phyloP scores from a whole-genome alignment of 768 basidiomycete genomes.

The Tylopilus sp. region DNA sequence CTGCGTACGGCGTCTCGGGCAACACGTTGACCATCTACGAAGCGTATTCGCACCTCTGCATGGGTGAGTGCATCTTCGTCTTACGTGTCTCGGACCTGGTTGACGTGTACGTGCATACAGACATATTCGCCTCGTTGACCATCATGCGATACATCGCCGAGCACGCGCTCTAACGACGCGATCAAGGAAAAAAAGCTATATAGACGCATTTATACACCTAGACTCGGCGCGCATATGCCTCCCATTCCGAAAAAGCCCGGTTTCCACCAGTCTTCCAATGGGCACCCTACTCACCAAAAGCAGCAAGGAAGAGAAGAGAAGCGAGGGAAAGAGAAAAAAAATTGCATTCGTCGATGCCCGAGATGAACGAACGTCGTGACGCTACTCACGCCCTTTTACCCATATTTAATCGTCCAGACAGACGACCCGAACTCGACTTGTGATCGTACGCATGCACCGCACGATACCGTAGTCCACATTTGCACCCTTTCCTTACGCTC shows the following conservation, averaged over 20 bases:
- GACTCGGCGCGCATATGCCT: background rate
- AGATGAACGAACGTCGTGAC: conserved; percentile 10
- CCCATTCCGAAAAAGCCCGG: conserved; percentile 8
- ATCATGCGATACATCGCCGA: conserved; percentile 65
- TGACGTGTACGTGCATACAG: conserved; percentile 28
- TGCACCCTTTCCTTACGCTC: too few species aligned
- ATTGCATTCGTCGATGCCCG: background rate
- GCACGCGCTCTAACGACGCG: conserved; percentile 36
- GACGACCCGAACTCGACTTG: background rate
- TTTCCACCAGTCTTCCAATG: background rate
- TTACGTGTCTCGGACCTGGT: background rate
- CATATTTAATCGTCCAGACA: background rate
- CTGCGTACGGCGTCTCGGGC: conserved; percentile 58
- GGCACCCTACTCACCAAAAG: conserved; percentile 1
- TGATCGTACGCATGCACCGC: too few species aligned
- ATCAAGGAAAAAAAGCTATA: background rate
- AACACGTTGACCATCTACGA: conserved; percentile 62
- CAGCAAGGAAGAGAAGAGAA: background rate
- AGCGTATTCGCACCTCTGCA: conserved; percentile 45
- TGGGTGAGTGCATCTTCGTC: conserved; percentile 42
- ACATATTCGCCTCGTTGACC: conserved; percentile 54
- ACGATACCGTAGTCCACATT: too few species aligned
- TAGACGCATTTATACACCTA: background rate
- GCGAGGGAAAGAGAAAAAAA: background rate
- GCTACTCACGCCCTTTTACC: background rate